Conservation (phyloP, 1,284 basidiomycete species). For the Mixia osmundae region DNA sequence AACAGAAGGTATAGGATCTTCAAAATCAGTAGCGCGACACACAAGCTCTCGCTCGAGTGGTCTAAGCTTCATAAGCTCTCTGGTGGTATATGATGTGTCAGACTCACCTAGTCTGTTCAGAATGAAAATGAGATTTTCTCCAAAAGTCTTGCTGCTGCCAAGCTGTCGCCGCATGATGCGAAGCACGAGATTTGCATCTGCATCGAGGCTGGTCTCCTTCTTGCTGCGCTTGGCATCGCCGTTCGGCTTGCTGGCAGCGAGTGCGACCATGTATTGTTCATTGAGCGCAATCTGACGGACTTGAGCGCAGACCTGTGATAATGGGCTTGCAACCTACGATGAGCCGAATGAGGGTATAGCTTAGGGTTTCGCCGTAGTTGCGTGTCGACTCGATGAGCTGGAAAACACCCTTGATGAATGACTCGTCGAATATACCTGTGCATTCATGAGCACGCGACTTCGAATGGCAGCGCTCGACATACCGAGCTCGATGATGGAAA, state of each 20-base stretch:
- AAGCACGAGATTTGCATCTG: slow-evolving; percentile 48
- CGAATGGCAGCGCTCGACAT: slow-evolving; percentile 19
- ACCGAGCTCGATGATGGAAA: slow-evolving; percentile 51
- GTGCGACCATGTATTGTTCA: slow-evolving; percentile 94
- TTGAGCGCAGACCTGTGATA: slow-evolving; percentile 1
- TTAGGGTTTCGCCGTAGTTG: slow-evolving; percentile 71
- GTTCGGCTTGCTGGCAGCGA: slow-evolving; percentile 16
- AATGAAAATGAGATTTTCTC: slow-evolving; percentile 98
- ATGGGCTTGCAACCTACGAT: slow-evolving; percentile 34
- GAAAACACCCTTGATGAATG: slow-evolving; percentile 73
- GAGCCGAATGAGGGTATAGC: slow-evolving; percentile 79
- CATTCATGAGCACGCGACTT: slow-evolving; percentile 1
- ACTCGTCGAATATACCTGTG: slow-evolving; percentile 49
- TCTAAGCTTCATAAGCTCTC: slow-evolving; percentile 26
- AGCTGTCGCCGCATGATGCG: slow-evolving; percentile 58
- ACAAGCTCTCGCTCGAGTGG: slow-evolving; percentile 63
- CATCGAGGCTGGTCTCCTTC: slow-evolving; percentile 3
- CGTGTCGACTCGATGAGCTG: slow-evolving; percentile 83
- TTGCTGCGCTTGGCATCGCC: slow-evolving; percentile 16
- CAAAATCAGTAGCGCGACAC: slow-evolving; percentile 80
- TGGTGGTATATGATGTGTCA: no score
- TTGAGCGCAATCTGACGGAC: slow-evolving; percentile 54
- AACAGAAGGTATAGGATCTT: slow-evolving; percentile 91
- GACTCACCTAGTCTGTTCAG: slow-evolving; percentile 69
- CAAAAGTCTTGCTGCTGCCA: slow-evolving; percentile 74